Conservation (phyloP, 83 land plant genomes). For the Isoetes engelmannii region DNA sequence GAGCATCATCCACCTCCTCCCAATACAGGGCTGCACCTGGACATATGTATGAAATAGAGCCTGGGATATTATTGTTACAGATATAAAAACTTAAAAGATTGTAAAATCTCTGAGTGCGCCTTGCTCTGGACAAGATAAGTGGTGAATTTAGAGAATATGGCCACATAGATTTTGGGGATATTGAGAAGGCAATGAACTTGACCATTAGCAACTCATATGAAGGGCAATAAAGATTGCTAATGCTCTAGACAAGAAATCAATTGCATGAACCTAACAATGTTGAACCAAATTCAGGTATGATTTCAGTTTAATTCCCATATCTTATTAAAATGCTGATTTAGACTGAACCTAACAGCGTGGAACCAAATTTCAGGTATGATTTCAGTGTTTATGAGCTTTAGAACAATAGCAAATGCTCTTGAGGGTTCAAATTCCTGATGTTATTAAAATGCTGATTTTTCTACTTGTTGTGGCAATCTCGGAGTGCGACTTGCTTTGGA, state of each 20-base stretch:
- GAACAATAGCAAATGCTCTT: too few relatives aligned
- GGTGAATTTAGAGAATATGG: slow-evolving; percentile 82
- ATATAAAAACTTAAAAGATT: slow-evolving; percentile 54
- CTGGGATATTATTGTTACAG: slow-evolving; percentile 85
- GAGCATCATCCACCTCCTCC: slow-evolving; percentile 41
- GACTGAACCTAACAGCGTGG: too few relatives aligned
- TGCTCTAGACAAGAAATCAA: too few relatives aligned
- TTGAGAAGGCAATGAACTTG: slow-evolving; percentile 61
- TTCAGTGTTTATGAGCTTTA: too few relatives aligned
- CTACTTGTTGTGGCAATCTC: too few relatives aligned
- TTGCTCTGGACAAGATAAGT: slow-evolving; percentile 62
- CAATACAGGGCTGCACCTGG: slow-evolving; percentile 59
- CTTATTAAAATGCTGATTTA: too few relatives aligned
- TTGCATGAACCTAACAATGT: too few relatives aligned
- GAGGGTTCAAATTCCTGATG: too few relatives aligned
- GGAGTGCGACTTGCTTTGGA: slow-evolving; percentile 61
- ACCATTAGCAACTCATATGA: slow-evolving; percentile 55
- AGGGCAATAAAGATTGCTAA: slow-evolving; percentile 76
- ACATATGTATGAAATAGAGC: slow-evolving; percentile 84
- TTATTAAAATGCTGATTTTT: too few relatives aligned
- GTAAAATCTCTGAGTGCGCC: slow-evolving; percentile 57
- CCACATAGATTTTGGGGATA: slow-evolving; percentile 78
- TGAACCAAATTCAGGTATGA: too few relatives aligned
- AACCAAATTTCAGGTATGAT: too few relatives aligned
- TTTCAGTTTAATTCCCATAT: too few relatives aligned